Base-by-base conservation (phyloP, 805 yeast species). In the Ogataea parapolymorpha region DNA sequence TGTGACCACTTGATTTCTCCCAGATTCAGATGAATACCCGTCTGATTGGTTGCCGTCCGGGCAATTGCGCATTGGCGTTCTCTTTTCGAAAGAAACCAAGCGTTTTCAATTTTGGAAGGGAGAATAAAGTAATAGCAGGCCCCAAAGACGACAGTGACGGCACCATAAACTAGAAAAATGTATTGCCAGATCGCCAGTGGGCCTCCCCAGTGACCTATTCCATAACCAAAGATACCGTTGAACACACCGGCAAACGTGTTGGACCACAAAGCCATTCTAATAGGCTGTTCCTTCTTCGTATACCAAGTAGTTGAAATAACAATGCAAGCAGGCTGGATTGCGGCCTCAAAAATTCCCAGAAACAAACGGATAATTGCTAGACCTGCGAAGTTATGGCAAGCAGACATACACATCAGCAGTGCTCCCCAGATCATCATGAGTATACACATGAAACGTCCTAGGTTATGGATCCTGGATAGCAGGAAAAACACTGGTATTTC, bases 401-500 rank as follows among this genome's bases (percentile, higher is more conserved):
- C 66, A 45, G 77, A 71, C 44, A 69, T 73, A 26, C 72, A 61
- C 51, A 74, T 71, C 14, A 75, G 59, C 20, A 75, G 55, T 6
- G 69, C 40, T 2, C 76, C 69, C 84, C 84, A 78, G 3, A 67
- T 26, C 11, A 67, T 48, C 11, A 69, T 53, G 42, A 71, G 52
- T 4, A 50, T 46, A 4, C 63, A 46, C 46, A 75, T 57, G 30
- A 60, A 62, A 36, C 58, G 62, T 18, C 58, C 55, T 17, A 64
- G 49, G 18, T 41, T 44, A 3, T 62, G 64, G 26, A 61, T 45
- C 32, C 55, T 61, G 26, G 62, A 68, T 17, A 66, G 50, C 12
- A 60, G 15, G 25, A 55, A 50, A 32, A 49, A 63, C 34, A 76
- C 71, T 2, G 82, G 82, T 37, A 74, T 63, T 48, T 79, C 82